phyloP scores from a whole-genome alignment of 495 filamentous ascomycete genomes.

The Penicillium bovifimosum region DNA sequence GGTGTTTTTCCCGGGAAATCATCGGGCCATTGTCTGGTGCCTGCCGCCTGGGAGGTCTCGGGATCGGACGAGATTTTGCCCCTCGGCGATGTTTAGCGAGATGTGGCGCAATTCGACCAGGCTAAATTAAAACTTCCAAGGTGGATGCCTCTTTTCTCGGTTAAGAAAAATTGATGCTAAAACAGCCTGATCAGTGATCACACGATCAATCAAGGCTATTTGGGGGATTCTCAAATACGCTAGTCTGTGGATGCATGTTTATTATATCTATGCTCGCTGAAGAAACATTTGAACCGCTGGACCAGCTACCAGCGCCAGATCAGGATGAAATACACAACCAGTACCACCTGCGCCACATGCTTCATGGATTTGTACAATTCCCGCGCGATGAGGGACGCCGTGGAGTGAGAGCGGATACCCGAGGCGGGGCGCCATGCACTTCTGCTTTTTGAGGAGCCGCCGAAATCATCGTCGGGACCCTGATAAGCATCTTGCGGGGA shows the following conservation, averaged over 20 bases:
- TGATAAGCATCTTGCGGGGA: slow-evolving; percentile 23
- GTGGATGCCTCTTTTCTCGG: no score
- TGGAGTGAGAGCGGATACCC: slow-evolving; percentile 6
- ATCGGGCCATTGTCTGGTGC: not conserved
- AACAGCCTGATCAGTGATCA: not conserved
- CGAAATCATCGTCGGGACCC: slow-evolving; percentile 21
- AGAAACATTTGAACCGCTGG: not conserved
- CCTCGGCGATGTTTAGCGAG: not conserved
- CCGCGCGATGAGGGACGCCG: slow-evolving; percentile 9
- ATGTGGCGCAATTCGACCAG: not conserved
- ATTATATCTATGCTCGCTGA: slow-evolving; percentile 18
- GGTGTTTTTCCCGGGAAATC: slow-evolving; percentile 15
- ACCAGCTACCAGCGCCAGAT: slow-evolving; percentile 45
- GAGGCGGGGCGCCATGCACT: slow-evolving; percentile 11
- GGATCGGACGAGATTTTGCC: not conserved
- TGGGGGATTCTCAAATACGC: no score
- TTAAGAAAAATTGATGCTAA: not conserved
- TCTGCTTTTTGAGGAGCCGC: slow-evolving; percentile 23
- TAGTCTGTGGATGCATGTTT: not conserved
- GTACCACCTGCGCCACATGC: slow-evolving; percentile 39
- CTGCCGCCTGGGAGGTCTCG: not conserved
- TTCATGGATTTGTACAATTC: slow-evolving; percentile 30
- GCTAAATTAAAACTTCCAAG: no score
- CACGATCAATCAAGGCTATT: not conserved
- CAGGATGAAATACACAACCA: slow-evolving; percentile 48